Evolutionary conservation across 805 yeast species (phyloP).

Genomic region (Gaillardinia entomophila): DNA sequence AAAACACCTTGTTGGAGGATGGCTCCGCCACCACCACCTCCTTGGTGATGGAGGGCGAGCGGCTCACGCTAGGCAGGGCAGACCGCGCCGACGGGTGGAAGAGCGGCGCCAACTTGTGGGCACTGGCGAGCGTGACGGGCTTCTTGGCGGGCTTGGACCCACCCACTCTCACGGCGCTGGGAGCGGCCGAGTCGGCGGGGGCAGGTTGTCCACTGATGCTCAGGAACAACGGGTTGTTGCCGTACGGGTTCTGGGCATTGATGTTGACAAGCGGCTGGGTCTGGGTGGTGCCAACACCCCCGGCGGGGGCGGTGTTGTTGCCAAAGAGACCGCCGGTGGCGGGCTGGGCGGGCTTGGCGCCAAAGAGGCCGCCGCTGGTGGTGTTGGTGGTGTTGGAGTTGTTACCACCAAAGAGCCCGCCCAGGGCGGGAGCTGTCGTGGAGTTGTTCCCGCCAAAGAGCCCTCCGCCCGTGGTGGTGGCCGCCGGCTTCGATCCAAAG

Average conservation of each 20-base stretch:
- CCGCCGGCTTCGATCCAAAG: slow-evolving; percentile 34
- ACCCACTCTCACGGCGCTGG: slow-evolving; percentile 22
- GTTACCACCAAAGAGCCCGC: slow-evolving; percentile 24
- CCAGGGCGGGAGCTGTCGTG: slow-evolving; percentile 4
- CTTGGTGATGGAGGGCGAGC: too few species aligned
- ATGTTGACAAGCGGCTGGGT: slow-evolving; percentile 24
- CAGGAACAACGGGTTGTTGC: slow-evolving; percentile 65
- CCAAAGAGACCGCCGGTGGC: slow-evolving; percentile 8
- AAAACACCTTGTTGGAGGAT: slow-evolving; percentile 19
- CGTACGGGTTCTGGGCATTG: slow-evolving; percentile 60
- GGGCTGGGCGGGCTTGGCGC: slow-evolving; percentile 8
- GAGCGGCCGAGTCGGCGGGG: slow-evolving; percentile 8
- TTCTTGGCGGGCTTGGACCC: slow-evolving; percentile 36
- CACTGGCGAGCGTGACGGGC: slow-evolving; percentile 49
- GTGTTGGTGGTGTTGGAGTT: slow-evolving; percentile 10
- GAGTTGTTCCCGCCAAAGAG: slow-evolving; percentile 11
- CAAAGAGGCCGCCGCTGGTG: slow-evolving; percentile 14
- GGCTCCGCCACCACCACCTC: too few species aligned
- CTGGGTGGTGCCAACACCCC: slow-evolving; percentile 12
- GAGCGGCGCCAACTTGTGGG: slow-evolving; percentile 59
- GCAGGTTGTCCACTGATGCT: slow-evolving; percentile 25
- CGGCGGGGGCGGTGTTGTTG: slow-evolving; percentile 8
- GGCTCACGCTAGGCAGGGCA: not conserved
- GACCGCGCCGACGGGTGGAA: slow-evolving; percentile 17
- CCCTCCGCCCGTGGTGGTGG: slow-evolving; percentile 15